A percentile compares a stretch with the other conserved stretches of the same genome.
These are phyloP conservation scores for Lipomyces orientalis DNA, from an alignment of 805 yeast genomes.

Conservation along the genomic window DNA sequence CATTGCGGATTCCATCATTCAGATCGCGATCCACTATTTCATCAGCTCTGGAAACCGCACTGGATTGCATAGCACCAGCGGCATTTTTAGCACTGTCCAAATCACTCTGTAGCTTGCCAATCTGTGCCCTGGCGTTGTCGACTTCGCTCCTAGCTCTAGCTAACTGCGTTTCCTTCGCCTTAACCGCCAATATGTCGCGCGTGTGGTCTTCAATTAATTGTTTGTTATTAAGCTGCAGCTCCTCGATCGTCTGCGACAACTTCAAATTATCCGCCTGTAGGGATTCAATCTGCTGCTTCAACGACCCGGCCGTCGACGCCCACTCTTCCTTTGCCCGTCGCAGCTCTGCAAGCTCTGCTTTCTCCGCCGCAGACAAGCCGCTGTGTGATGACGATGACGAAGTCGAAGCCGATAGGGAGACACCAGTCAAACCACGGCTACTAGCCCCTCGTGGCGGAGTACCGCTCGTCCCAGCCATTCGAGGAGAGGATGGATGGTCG, in stretches of 20 bases:
- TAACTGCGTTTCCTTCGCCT: slow-evolving; percentile 73
- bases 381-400: slow-evolving; percentile 15
- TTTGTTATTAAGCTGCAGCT: slow-evolving; percentile 44
- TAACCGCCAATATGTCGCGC: slow-evolving; percentile 56
- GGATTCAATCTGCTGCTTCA: slow-evolving; percentile 44
- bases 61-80: slow-evolving; percentile 8
- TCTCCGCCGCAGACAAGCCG: slow-evolving; percentile 43
- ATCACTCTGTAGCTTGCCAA: slow-evolving; percentile 47
- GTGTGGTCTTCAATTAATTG: slow-evolving; percentile 58
- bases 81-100: slow-evolving; percentile 50
- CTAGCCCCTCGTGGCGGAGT: slow-evolving; percentile 23
- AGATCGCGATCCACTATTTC: not conserved
- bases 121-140: slow-evolving; percentile 60
- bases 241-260: slow-evolving; percentile 46
- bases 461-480: not conserved
- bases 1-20: not conserved
- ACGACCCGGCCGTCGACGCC: slow-evolving; percentile 47
- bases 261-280: slow-evolving; percentile 45
- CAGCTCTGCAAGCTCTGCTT: slow-evolving; percentile 56
- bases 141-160: slow-evolving; percentile 65
- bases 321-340: slow-evolving; percentile 60
- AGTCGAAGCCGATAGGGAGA: slow-evolving; percentile 26
- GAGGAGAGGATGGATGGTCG: slow-evolving; percentile 6
- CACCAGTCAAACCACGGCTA: slow-evolving; percentile 37
- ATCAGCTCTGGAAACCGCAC: not conserved